Conservation (phyloP, 73 alveolate species). For the Tetrahymena thermophila region DNA sequence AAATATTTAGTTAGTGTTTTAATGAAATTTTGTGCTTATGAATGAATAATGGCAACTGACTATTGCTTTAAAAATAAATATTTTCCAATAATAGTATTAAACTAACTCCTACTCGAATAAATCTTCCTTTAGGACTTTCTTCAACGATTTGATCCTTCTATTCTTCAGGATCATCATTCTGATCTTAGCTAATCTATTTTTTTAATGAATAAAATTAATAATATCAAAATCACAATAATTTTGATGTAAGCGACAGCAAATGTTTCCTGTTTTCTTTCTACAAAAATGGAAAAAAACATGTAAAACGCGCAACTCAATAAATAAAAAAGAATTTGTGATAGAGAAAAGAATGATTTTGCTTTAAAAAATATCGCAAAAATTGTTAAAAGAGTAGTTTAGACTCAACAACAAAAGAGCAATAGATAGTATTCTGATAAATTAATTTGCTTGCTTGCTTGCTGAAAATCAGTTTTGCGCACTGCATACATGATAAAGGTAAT, state of each 20-base stretch:
- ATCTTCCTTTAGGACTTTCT: slow-evolving; percentile 35
- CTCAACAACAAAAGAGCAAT: neutral
- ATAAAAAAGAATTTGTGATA: neutral
- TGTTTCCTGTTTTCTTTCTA: neutral
- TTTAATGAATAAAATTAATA: neutral
- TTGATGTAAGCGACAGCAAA: neutral
- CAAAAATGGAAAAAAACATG: neutral
- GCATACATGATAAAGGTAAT: neutral
- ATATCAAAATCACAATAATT: neutral
- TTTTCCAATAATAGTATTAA: neutral
- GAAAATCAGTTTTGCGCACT: neutral
- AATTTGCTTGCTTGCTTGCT: neutral
- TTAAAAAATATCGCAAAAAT: neutral
- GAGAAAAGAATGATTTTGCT: neutral
- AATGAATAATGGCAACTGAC: neutral
- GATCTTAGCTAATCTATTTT: neutral
- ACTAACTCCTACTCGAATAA: neutral
- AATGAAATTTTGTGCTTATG: neutral
- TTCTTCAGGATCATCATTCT: slow-evolving; percentile 4
- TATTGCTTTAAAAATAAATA: neutral
- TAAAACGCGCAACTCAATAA: neutral
- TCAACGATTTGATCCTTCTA: slow-evolving; percentile 23
- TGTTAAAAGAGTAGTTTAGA: neutral
- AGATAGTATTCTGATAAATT: neutral
- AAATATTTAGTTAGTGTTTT: neutral